Percentiles rank a stretch among this genome's conserved stretches.
phyloP scores from a whole-genome alignment of 1,284 basidiomycete species.

The Cystobasidiaceae sp. region DNA sequence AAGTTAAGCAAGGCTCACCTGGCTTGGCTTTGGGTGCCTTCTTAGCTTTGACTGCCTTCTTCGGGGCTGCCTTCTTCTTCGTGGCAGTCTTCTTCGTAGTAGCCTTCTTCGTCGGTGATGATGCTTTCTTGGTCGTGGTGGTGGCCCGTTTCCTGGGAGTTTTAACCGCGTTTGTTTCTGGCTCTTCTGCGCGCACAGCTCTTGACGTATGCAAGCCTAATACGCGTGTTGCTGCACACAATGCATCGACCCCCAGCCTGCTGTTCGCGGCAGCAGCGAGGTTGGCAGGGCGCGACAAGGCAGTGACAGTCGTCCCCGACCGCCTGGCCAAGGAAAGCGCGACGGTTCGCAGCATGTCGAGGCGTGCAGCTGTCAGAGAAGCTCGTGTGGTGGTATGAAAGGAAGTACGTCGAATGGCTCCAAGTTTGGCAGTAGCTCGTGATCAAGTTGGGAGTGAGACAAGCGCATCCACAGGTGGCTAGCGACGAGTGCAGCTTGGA shows the following conservation, averaged over 20 bases:
- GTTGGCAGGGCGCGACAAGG: not conserved
- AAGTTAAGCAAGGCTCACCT: not conserved
- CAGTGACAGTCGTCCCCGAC: not conserved
- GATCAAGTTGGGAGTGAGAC: too few species aligned
- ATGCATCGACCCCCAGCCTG: not conserved
- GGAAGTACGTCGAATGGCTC: too few species aligned
- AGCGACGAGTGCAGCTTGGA: too few species aligned
- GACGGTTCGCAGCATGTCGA: not conserved
- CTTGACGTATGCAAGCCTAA: not conserved
- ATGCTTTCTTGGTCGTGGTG: not conserved
- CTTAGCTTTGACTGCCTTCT: constrained; percentile 3
- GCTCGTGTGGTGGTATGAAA: too few species aligned
- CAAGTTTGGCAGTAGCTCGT: too few species aligned
- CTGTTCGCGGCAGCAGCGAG: not conserved
- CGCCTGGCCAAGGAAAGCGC: not conserved
- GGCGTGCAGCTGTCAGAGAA: too few species aligned
- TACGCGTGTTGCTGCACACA: not conserved
- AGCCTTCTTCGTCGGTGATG: not conserved
- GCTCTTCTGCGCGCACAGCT: not conserved
- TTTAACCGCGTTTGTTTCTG: not conserved
- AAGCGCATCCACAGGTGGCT: too few species aligned
- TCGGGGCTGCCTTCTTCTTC: too few species aligned
- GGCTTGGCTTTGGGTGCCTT: not conserved
- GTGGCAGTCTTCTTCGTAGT: constrained; percentile 3
- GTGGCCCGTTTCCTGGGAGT: not conserved